Evolutionary conservation across 2,329 filamentous ascomycete species (phyloP), one percentile per base, ranked within the genome.

Genomic region (Byssoonygena ceratinophila): DNA sequence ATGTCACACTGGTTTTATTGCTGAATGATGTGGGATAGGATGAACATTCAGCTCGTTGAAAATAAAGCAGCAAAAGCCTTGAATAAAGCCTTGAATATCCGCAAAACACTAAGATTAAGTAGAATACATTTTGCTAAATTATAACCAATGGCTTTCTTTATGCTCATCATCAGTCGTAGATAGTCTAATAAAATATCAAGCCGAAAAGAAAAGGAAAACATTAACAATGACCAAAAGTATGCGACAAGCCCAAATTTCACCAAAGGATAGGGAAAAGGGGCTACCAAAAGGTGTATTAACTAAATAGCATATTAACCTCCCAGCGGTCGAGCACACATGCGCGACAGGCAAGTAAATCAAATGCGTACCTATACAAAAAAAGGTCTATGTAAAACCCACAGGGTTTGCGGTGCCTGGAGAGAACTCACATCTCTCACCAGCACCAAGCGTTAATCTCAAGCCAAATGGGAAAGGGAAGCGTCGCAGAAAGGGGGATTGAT

Each of bases 91-190:
- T 29, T 29, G 5, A 29, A 5, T 29, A 29, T n/a, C n/a, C n/a
- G n/a, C n/a, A n/a, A n/a, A n/a, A n/a, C n/a, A n/a, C n/a, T n/a
- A n/a, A n/a, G n/a, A n/a, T n/a, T n/a, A 45, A 37, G 29, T 51
- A 51, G 34, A 34, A 45, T 51, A 51, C 40, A 51, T 37, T 22
- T 37, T 22, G 27, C 23, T 34, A 29, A 37, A n/a, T n/a, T n/a
- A n/a, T n/a, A n/a, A n/a, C n/a, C n/a, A 51, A 45, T 20, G 41
- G n/a, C 31, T 45, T 45, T 45, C 31, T 51, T 43, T 51, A 51
- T 18, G 31, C 49, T 45, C 49, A 29, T 51, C 49, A 45, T 51
- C 40, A 51, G 37, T 51, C 49, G 32, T 50, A 43, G 37, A 25
- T 45, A 45, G 32, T 51, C 49, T 45, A 51, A 45, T 16, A 44